phyloP scores from a whole-genome alignment of 192 early-diverging fungal genomes.

The Mortierella alpina region DNA sequence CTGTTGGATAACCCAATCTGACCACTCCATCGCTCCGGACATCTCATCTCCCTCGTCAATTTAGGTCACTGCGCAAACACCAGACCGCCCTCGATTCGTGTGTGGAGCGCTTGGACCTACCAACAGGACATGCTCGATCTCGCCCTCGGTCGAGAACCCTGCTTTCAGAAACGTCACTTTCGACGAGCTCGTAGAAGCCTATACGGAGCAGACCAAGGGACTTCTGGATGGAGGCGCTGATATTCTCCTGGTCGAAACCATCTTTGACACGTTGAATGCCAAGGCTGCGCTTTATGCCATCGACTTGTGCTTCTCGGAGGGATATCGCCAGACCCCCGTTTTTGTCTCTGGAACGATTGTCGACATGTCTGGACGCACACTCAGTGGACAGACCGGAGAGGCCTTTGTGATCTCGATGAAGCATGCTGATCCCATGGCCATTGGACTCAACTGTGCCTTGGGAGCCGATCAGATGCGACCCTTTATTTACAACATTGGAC shows the following conservation, averaged over 20 bases:
- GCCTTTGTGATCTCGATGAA: slow-evolving; percentile 90
- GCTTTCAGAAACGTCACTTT: slow-evolving; percentile 95
- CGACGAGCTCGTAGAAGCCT: slow-evolving; percentile 93
- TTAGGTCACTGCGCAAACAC: slow-evolving; percentile 73
- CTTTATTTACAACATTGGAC: slow-evolving; percentile 91
- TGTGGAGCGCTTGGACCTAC: slow-evolving; percentile 91
- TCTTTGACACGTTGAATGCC: slow-evolving; percentile 98
- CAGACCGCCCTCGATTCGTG: slow-evolving; percentile 90
- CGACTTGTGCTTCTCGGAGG: slow-evolving; percentile 84
- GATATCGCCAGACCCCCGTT: slow-evolving; percentile 71
- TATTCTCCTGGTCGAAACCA: slow-evolving; percentile 93
- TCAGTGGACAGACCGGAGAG: slow-evolving; percentile 97
- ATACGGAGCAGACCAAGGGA: slow-evolving; percentile 89
- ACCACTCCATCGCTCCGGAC: no score
- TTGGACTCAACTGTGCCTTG: slow-evolving; percentile 91
- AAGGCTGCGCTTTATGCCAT: slow-evolving; percentile 96
- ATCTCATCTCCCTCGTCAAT: no score
- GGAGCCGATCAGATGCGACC: slow-evolving; percentile 96
- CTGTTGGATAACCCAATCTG: no score
- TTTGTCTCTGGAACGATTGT: slow-evolving; percentile 95
- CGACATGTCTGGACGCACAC: slow-evolving; percentile 94
- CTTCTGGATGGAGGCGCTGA: slow-evolving; percentile 95
- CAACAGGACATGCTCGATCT: slow-evolving; percentile 96
- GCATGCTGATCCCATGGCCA: slow-evolving; percentile 85
- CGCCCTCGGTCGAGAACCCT: slow-evolving; percentile 96